phyloP scores from a whole-genome alignment of 768 basidiomycete species.

The Lanmaoa pseudosensibilis region DNA sequence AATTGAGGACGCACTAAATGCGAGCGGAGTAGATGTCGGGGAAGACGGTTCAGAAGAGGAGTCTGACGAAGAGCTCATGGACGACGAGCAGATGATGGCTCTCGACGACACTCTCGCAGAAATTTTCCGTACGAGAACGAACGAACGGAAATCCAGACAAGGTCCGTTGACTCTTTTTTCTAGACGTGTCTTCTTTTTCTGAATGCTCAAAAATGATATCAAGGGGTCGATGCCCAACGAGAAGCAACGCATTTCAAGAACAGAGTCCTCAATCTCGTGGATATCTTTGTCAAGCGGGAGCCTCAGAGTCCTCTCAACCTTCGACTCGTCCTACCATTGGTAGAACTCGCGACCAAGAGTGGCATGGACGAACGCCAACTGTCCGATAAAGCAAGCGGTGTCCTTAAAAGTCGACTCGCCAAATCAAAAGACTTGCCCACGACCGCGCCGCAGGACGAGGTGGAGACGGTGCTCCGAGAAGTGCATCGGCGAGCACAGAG shows the following conservation, averaged over 20 bases:
- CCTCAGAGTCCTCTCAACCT: constrained; percentile 68
- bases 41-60: constrained; percentile 55
- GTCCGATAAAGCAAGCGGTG: constrained; percentile 81
- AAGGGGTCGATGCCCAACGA: constrained; percentile 69
- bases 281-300: constrained; percentile 77
- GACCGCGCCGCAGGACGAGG: constrained; percentile 27
- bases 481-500: constrained; percentile 75
- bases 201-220: neutral
- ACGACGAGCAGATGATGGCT: constrained; percentile 98
- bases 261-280: constrained; percentile 92
- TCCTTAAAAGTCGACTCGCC: constrained; percentile 70
- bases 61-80: constrained; percentile 68
- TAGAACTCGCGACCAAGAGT: constrained; percentile 68
- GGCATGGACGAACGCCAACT: constrained; percentile 82
- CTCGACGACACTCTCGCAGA: constrained; percentile 90
- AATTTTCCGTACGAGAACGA: constrained; percentile 71
- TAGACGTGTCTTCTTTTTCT: neutral
- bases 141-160: constrained; percentile 62
- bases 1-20: constrained; percentile 61
- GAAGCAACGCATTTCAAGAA: constrained; percentile 97
- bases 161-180: constrained; percentile 44
- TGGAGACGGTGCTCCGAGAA: constrained; percentile 51
- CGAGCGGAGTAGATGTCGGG: constrained; percentile 56
- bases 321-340: constrained; percentile 69
- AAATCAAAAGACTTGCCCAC: constrained; percentile 70